These are phyloP conservation scores for Leishmania amazonensis DNA, from an alignment of 208 protist species.

Conservation along the genomic window DNA sequence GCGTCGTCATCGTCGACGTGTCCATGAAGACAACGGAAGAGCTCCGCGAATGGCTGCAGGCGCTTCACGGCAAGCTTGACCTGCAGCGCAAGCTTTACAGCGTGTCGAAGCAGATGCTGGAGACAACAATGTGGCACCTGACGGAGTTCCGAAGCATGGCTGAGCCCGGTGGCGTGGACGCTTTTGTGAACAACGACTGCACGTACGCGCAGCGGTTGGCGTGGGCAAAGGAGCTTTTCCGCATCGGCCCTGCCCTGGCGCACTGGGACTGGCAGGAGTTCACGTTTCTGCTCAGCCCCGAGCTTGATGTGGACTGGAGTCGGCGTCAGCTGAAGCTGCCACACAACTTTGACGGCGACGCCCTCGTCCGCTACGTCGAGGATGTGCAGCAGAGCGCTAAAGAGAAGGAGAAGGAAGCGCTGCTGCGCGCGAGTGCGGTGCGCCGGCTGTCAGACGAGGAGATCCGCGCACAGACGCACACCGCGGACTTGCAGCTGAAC, in stretches of 20 bases:
- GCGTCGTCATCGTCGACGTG: conserved; percentile 80
- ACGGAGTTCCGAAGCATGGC: conserved; percentile 84
- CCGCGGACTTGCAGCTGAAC: conserved; percentile 58
- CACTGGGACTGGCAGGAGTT: conserved; percentile 92
- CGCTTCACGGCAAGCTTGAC: conserved; percentile 70
- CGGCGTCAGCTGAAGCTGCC: conserved; percentile 71
- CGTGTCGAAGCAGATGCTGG: conserved; percentile 85
- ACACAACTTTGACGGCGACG: conserved; percentile 88
- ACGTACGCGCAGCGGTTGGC: conserved; percentile 89
- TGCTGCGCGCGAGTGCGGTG: conserved; percentile 68
- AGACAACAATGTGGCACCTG: conserved; percentile 91
- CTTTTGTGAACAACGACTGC: conserved; percentile 84
- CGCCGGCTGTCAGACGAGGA: conserved; percentile 46
- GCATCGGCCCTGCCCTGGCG: conserved; percentile 72
- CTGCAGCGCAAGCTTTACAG: conserved; percentile 86
- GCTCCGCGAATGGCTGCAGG: conserved; percentile 73
- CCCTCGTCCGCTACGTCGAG: conserved; percentile 86
- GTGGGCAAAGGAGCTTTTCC: conserved; percentile 91
- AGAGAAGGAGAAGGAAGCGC: conserved; percentile 50
- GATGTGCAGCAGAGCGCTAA: conserved; percentile 82
- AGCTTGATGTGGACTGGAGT: conserved; percentile 86
- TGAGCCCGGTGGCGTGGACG: conserved; percentile 82
- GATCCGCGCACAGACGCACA: conserved; percentile 45
- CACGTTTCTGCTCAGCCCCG: conserved; percentile 75
- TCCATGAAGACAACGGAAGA: conserved; percentile 42